Evolutionary conservation across 352 stramenopile genomes (phyloP).

Genomic region (Phytophthora rubi): DNA sequence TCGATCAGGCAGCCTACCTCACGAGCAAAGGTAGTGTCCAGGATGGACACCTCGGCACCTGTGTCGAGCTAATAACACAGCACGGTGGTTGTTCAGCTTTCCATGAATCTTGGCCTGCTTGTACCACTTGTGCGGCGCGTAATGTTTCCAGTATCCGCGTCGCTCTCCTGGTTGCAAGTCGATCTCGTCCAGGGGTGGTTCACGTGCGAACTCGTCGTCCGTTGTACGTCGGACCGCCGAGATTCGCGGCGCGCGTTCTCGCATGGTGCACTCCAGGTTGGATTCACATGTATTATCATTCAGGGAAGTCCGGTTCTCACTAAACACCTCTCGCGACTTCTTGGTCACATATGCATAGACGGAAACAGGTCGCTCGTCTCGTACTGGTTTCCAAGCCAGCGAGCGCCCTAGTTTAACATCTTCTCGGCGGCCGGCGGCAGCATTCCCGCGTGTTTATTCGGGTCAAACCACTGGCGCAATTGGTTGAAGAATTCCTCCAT

Average conservation of each 20-base stretch:
- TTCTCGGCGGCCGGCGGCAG: not conserved
- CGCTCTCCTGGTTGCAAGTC: slow-evolving; percentile 22
- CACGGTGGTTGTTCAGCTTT: slow-evolving; percentile 20
- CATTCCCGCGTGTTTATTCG: not conserved
- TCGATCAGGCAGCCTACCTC: slow-evolving; percentile 17
- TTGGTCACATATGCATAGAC: not conserved
- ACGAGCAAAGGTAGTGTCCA: slow-evolving; percentile 12
- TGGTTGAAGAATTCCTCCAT: not conserved
- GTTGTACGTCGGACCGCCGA: no score
- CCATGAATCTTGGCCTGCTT: slow-evolving; percentile 27
- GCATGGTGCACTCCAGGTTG: no score
- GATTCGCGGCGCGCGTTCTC: not conserved
- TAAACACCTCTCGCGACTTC: no score
- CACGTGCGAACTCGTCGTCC: no score
- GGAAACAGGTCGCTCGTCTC: not conserved
- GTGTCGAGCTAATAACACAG: slow-evolving; percentile 30
- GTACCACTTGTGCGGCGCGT: slow-evolving; percentile 24
- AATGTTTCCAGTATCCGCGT: slow-evolving; percentile 31
- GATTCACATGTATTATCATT: no score
- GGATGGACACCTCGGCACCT: slow-evolving; percentile 25
- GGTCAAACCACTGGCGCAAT: not conserved
- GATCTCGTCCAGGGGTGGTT: slow-evolving; percentile 1
- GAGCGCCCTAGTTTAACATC: not conserved
- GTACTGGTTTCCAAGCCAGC: not conserved
- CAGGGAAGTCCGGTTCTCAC: no score